Evolutionary conservation across 169 alveolate genomes (phyloP).

Genomic region (Babesia ovata): DNA sequence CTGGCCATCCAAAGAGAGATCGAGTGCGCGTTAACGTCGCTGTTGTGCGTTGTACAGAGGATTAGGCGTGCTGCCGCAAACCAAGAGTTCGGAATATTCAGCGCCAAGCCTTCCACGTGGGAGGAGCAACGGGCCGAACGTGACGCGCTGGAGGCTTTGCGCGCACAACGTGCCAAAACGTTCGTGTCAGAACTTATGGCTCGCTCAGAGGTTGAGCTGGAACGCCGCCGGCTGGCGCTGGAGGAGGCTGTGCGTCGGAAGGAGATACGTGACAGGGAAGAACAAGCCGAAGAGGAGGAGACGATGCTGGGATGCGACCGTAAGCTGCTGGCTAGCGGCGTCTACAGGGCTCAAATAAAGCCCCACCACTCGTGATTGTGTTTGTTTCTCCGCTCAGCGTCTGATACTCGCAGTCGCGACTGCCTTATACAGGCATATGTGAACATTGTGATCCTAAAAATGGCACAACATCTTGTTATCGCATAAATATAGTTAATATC

Average conservation of each 20-base stretch:
- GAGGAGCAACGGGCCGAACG: conserved; percentile 37
- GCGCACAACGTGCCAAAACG: conserved; percentile 16
- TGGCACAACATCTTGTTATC: too few relatives aligned
- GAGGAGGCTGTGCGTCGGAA: conserved; percentile 1
- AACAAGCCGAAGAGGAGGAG: conserved; percentile 35
- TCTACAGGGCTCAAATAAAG: conserved; percentile 2
- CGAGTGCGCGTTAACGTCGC: conserved; percentile 24
- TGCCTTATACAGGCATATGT: too few relatives aligned
- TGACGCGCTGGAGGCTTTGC: conserved; percentile 23
- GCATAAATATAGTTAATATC: too few relatives aligned
- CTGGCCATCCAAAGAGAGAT: conserved; percentile 43
- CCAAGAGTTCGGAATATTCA: background rate
- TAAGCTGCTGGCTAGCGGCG: conserved; percentile 45
- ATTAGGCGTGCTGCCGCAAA: background rate
- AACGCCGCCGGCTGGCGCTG: background rate
- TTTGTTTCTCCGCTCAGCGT: too few relatives aligned
- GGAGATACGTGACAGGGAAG: conserved; percentile 24
- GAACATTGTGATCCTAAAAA: too few relatives aligned
- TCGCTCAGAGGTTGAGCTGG: conserved; percentile 26
- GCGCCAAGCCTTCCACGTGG: conserved; percentile 10
- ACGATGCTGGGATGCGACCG: conserved; percentile 55
- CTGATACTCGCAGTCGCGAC: too few relatives aligned
- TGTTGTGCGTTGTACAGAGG: conserved; percentile 15
- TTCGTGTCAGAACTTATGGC: conserved; percentile 25
- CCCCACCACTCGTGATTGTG: background rate